Percentiles rank a stretch among this genome's conserved stretches.
These are phyloP conservation scores for Mrakia hoshinonis DNA, from an alignment of 768 basidiomycete genomes.

Conservation along the genomic window DNA sequence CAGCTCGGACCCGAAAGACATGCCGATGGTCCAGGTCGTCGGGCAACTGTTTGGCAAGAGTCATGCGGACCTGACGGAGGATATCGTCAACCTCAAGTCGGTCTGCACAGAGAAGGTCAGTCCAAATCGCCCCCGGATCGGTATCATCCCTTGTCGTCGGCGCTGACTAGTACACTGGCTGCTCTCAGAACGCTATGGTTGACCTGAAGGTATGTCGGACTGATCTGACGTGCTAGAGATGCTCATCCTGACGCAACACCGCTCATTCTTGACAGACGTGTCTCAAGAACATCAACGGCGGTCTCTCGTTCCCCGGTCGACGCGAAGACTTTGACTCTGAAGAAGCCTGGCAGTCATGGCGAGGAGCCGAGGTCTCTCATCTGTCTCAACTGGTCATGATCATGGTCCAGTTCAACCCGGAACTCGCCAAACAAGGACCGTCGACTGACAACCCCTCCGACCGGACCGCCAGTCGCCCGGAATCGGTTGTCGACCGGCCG, in stretches of 20 bases:
- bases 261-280: constrained; percentile 53
- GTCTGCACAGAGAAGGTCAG: constrained; percentile 67
- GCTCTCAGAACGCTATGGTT: constrained; percentile 67
- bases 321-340: constrained; percentile 78
- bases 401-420: constrained; percentile 78
- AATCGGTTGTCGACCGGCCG: neutral
- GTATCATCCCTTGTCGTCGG: too few relatives aligned
- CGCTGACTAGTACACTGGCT: too few relatives aligned
- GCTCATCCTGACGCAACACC: too few relatives aligned
- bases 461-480: constrained; percentile 17
- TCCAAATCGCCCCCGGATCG: constrained; percentile 19
- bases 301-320: constrained; percentile 70
- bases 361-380: constrained; percentile 66
- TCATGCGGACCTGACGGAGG: constrained; percentile 57
- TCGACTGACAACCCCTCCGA: constrained; percentile 29
- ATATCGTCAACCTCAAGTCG: constrained; percentile 59
- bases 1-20: constrained; percentile 50
- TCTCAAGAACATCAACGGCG: constrained; percentile 81
- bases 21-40: constrained; percentile 65
- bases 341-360: constrained; percentile 76
- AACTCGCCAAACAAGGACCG: constrained; percentile 49
- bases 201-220: constrained; percentile 64
- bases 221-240: neutral
- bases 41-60: constrained; percentile 66
- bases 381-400: constrained; percentile 79